Conservation (phyloP, 345 rosid species). For the Mangifera indica region DNA sequence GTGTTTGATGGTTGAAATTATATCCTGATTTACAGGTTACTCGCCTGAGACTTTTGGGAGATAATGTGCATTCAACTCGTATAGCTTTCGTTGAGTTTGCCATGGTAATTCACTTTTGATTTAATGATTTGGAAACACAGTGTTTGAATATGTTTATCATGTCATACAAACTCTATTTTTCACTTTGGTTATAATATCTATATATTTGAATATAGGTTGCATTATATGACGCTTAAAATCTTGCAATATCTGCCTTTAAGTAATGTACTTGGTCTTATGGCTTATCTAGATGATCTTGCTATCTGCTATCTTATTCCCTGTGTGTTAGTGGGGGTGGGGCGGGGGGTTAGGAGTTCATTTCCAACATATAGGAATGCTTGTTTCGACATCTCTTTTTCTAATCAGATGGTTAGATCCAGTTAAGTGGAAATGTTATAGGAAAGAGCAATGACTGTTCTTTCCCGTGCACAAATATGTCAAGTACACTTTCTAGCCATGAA, state of each 20-base stretch:
- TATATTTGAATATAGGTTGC: neutral
- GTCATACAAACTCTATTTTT: constrained; percentile 13
- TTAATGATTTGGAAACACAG: neutral
- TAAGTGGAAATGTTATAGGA: neutral
- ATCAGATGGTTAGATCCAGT: neutral
- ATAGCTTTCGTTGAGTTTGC: constrained; percentile 91
- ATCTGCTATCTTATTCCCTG: neutral
- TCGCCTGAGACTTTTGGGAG: constrained; percentile 84
- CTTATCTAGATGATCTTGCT: neutral
- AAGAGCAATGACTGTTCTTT: neutral
- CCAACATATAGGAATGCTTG: too few species aligned
- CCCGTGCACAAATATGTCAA: neutral
- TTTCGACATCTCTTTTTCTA: neutral
- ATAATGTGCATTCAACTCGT: constrained; percentile 78
- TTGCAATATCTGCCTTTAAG: neutral
- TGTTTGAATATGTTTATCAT: constrained; percentile 5
- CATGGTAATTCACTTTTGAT: constrained; percentile 45
- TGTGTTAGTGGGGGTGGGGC: neutral
- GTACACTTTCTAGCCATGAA: neutral
- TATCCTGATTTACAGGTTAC: constrained; percentile 51
- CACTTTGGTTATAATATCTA: neutral
- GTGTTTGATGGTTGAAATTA: constrained; percentile 10
- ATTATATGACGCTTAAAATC: neutral
- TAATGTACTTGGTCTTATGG: neutral
- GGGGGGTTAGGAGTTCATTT: too few species aligned